These are phyloP conservation scores for Scutellaria barbata DNA, from an alignment of 257 asterid species.

Conservation along the genomic window DNA sequence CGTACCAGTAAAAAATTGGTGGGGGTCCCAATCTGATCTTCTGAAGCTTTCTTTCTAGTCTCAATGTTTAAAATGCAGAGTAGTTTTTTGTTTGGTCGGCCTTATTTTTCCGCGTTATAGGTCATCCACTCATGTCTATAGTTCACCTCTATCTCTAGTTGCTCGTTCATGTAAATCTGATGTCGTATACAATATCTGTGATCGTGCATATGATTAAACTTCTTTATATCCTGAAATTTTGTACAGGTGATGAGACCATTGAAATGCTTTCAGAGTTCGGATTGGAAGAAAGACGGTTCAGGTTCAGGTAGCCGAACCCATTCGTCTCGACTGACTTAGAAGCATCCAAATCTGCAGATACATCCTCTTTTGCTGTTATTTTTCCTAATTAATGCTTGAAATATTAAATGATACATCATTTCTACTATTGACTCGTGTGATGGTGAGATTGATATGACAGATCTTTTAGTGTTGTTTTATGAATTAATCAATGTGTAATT, in stretches of 20 bases:
- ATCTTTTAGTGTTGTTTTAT: too few species aligned
- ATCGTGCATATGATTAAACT: background rate
- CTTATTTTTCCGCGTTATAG: too few species aligned
- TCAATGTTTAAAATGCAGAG: too few species aligned
- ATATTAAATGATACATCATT: too few species aligned
- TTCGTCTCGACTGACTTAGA: slow-evolving; percentile 50
- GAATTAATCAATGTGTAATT: too few species aligned
- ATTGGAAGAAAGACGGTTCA: slow-evolving; percentile 61
- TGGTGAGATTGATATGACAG: too few species aligned
- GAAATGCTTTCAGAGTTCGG: slow-evolving; percentile 71
- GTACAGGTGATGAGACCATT: slow-evolving; percentile 74
- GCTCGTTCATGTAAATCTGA: too few species aligned
- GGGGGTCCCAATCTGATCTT: background rate
- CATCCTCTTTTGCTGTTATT: background rate
- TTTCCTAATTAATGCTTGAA: background rate
- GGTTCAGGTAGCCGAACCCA: slow-evolving; percentile 45
- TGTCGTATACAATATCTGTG: background rate
- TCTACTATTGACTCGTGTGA: too few species aligned
- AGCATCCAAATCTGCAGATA: slow-evolving; percentile 31
- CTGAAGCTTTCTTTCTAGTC: background rate
- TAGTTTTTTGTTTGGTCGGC: background rate
- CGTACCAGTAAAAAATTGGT: background rate
- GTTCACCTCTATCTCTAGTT: too few species aligned
- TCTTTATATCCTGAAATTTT: background rate
- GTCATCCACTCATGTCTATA: too few species aligned